Evolutionary conservation across 1,284 basidiomycete species (phyloP).

Genomic region (Ceratobasidium theobromae): DNA sequence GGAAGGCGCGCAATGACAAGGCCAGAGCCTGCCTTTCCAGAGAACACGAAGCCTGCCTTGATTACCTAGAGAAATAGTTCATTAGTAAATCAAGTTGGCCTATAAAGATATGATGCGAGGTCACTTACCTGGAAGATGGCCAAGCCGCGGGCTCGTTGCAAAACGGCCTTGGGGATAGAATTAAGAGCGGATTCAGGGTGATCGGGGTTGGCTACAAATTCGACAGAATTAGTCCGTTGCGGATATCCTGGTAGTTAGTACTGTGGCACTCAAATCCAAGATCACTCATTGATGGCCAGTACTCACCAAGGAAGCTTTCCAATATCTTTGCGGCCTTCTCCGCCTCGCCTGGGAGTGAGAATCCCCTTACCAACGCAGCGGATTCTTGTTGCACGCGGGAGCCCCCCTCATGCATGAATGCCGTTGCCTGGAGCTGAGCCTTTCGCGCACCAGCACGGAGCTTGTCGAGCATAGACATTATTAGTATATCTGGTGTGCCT

Average conservation of each 20-base stretch:
- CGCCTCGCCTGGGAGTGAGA: conserved; percentile 83
- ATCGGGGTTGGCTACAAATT: conserved; percentile 76
- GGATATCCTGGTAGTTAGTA: no score
- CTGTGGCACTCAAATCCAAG: no score
- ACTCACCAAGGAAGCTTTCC: conserved; percentile 81
- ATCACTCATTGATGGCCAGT: no score
- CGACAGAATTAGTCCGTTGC: no score
- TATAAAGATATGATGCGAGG: conserved; percentile 20
- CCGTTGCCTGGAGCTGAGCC: conserved; percentile 75
- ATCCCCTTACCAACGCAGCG: conserved; percentile 76
- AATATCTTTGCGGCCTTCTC: conserved; percentile 92
- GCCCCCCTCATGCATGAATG: conserved; percentile 66
- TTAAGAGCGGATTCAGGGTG: conserved; percentile 91
- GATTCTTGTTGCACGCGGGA: conserved; percentile 69
- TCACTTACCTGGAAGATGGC: conserved; percentile 89
- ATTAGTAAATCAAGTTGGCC: conserved; percentile 34
- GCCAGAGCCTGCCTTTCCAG: conserved; percentile 92
- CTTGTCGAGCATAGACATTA: conserved; percentile 68
- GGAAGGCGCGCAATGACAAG: conserved; percentile 92
- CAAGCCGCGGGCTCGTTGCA: conserved; percentile 89
- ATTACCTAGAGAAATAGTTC: conserved; percentile 26
- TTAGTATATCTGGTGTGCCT: background rate
- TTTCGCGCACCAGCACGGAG: conserved; percentile 79
- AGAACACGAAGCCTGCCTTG: conserved; percentile 94
- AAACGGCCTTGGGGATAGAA: conserved; percentile 90